phyloP scores from a whole-genome alignment of 2,329 filamentous ascomycete genomes.

The Alternaria sp. region DNA sequence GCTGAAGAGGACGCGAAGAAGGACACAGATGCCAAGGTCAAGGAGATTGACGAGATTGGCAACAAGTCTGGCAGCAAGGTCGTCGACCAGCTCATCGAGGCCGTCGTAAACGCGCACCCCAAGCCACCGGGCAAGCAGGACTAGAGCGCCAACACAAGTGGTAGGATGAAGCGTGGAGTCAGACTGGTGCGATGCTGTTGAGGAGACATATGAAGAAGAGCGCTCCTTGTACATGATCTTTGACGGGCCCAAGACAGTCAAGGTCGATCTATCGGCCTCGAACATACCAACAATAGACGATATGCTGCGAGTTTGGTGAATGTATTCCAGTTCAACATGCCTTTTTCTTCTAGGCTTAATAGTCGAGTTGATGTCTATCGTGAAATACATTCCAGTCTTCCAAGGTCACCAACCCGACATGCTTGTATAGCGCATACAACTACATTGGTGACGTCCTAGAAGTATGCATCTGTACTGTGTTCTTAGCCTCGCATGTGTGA shows the following conservation, averaged over 20 bases:
- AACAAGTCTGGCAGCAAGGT: slow-evolving; percentile 81
- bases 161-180: not conserved
- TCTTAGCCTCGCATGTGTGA: not conserved
- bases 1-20: slow-evolving; percentile 74
- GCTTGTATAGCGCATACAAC: not conserved
- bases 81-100: slow-evolving; percentile 79
- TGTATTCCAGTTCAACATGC: not conserved
- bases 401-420: not conserved
- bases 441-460: not conserved
- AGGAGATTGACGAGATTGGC: slow-evolving; percentile 80
- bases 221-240: slow-evolving; percentile 15
- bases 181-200: not conserved
- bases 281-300: slow-evolving; percentile 20
- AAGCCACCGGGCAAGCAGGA: slow-evolving; percentile 60
- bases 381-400: not conserved
- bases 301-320: not conserved
- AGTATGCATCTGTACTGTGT: not conserved
- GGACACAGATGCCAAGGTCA: slow-evolving; percentile 80
- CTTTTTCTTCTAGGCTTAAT: not conserved
- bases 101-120: slow-evolving; percentile 85
- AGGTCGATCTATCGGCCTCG: slow-evolving; percentile 4
- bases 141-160: not conserved
- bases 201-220: not conserved
- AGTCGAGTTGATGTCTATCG: not conserved
- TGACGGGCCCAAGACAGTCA: not conserved